Percentiles rank a stretch among this genome's conserved stretches.
These are phyloP conservation scores for Massariosphaeria phaeospora DNA, from an alignment of 495 filamentous ascomycete genomes.

Conservation along the genomic window DNA sequence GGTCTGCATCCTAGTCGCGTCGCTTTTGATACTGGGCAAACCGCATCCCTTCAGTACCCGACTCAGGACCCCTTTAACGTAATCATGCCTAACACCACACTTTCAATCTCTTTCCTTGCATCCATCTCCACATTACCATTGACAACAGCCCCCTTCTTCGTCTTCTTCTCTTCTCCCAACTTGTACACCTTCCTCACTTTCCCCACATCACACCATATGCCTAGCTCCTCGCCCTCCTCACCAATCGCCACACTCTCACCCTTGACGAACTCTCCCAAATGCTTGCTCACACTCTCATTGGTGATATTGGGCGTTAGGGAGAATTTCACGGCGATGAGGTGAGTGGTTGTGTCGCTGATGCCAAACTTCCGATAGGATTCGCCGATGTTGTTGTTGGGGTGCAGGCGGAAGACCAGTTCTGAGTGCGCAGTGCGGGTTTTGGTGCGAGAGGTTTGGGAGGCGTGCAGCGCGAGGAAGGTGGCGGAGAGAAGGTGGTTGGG, in stretches of 20 bases:
- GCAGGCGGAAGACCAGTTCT: constrained; percentile 81
- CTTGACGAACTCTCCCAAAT: constrained; percentile 58
- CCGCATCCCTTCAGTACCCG: neutral
- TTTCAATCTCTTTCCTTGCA: constrained; percentile 37
- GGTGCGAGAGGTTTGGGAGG: constrained; percentile 54
- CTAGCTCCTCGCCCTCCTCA: constrained; percentile 56
- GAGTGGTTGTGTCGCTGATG: constrained; percentile 61
- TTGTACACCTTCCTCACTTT: constrained; percentile 82
- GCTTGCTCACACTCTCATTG: constrained; percentile 48
- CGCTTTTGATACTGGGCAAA: neutral
- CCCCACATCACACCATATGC: constrained; percentile 54
- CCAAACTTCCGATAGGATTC: constrained; percentile 88
- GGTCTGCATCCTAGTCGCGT: neutral
- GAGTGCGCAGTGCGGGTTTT: constrained; percentile 87
- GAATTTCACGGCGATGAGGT: constrained; percentile 75
- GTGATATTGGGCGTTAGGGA: constrained; percentile 20
- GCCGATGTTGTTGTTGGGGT: constrained; percentile 84
- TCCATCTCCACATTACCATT: constrained; percentile 18
- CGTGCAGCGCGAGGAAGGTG: constrained; percentile 70
- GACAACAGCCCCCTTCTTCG: constrained; percentile 1
- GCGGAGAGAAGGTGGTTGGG: constrained; percentile 69
- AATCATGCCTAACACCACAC: constrained; percentile 39
- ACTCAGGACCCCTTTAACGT: constrained; percentile 41
- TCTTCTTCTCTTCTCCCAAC: constrained; percentile 47
- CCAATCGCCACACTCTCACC: constrained; percentile 59